Conservation (phyloP, 176 grass and related monocot genomes). For the Musa beccarii region DNA sequence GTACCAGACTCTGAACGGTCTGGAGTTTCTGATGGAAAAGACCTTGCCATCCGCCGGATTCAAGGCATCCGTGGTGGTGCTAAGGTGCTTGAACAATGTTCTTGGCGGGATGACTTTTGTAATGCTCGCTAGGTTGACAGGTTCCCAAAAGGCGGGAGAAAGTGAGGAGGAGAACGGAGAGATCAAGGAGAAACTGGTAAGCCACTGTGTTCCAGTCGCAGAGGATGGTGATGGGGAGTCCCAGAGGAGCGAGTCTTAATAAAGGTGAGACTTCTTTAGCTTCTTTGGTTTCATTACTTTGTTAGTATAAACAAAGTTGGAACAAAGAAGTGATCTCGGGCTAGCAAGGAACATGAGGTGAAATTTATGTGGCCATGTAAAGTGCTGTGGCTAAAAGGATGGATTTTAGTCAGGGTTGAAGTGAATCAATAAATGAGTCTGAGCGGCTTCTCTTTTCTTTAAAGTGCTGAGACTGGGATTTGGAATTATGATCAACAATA, state of each 20-base stretch:
- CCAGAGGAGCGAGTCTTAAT: background rate
- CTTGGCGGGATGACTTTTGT: slow-evolving; percentile 9
- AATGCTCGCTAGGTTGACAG: slow-evolving; percentile 7
- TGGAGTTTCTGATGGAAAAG: slow-evolving; percentile 4
- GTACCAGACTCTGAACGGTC: slow-evolving; percentile 2
- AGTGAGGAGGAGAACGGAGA: background rate
- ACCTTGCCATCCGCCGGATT: background rate
- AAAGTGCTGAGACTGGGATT: too few relatives aligned
- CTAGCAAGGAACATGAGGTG: too few relatives aligned
- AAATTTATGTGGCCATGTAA: too few relatives aligned
- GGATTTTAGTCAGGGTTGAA: too few relatives aligned
- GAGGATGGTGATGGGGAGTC: background rate
- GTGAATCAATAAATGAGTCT: too few relatives aligned
- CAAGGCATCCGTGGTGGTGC: slow-evolving; percentile 1
- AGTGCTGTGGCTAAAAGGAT: too few relatives aligned
- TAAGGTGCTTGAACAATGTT: slow-evolving; percentile 8
- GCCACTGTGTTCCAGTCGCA: background rate
- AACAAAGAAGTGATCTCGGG: too few relatives aligned
- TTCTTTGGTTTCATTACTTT: background rate
- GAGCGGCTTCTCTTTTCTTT: too few relatives aligned
- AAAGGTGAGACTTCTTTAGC: background rate
- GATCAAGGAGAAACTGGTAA: background rate
- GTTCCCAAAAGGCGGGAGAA: background rate
- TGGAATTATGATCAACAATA: too few relatives aligned
- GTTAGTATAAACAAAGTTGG: too few relatives aligned